phyloP scores from a whole-genome alignment of 495 filamentous ascomycete species.

The Zalerion maritima region DNA sequence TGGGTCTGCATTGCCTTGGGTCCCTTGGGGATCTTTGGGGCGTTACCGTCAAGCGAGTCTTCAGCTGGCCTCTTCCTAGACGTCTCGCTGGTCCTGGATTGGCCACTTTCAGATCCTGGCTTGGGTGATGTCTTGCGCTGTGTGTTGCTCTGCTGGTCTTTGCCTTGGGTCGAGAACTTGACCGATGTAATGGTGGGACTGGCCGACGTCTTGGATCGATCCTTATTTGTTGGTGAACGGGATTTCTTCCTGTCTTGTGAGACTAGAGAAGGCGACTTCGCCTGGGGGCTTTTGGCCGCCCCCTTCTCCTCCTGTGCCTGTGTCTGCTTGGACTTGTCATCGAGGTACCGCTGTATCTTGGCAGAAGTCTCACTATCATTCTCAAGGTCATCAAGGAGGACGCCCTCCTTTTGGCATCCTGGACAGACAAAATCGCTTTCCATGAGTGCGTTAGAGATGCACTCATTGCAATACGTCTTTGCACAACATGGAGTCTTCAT shows the following conservation, averaged over 20 bases:
- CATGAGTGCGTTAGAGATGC: slow-evolving; percentile 93
- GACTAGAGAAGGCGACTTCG: slow-evolving; percentile 10
- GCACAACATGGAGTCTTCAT: slow-evolving; percentile 96
- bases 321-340: slow-evolving; percentile 46
- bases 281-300: slow-evolving; percentile 36
- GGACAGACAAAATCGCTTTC: slow-evolving; percentile 96
- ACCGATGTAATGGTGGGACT: slow-evolving; percentile 10
- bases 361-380: slow-evolving; percentile 59
- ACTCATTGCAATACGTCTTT: slow-evolving; percentile 96
- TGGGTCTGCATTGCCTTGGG: slow-evolving; percentile 43
- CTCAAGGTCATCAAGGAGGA: slow-evolving; percentile 82
- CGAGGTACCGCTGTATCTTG: slow-evolving; percentile 69
- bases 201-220: slow-evolving; percentile 24
- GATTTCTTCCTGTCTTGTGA: slow-evolving; percentile 12
- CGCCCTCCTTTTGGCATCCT: slow-evolving; percentile 73
- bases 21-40: slow-evolving; percentile 46
- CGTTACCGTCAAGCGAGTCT: slow-evolving; percentile 48
- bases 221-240: slow-evolving; percentile 19
- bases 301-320: slow-evolving; percentile 40
- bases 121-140: slow-evolving; percentile 12
- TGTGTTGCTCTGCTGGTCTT: slow-evolving; percentile 13
- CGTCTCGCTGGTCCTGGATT: slow-evolving; percentile 6
- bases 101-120: slow-evolving; percentile 4
- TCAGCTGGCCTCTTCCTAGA: slow-evolving; percentile 75
- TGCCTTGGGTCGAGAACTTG: slow-evolving; percentile 17